phyloP scores from a whole-genome alignment of 208 protist species.

The Crithidia fasciculata region DNA sequence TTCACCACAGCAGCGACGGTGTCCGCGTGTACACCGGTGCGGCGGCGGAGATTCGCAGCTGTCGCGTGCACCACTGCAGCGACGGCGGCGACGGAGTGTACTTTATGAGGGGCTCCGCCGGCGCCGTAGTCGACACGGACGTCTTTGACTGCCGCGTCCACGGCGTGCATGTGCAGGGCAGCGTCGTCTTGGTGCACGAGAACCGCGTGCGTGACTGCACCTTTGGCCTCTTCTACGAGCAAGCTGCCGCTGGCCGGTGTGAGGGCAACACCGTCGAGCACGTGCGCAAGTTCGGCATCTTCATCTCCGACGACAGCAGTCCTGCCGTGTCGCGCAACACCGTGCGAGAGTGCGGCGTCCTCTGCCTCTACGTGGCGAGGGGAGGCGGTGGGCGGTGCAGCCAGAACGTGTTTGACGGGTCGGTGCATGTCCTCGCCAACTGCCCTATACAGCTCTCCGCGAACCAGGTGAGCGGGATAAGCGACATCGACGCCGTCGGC shows the following conservation, averaged over 20 bases:
- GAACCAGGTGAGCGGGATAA: constrained; percentile 66
- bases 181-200: constrained; percentile 41
- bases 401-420: constrained; percentile 83
- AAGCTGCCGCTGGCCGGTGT: constrained; percentile 51
- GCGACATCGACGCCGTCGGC: constrained; percentile 57
- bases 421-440: constrained; percentile 62
- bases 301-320: constrained; percentile 67
- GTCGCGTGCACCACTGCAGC: constrained; percentile 74
- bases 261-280: constrained; percentile 85
- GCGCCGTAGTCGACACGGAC: constrained; percentile 77
- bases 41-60: constrained; percentile 53
- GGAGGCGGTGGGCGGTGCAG: constrained; percentile 67
- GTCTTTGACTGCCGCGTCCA: constrained; percentile 88
- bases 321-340: constrained; percentile 76
- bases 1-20: constrained; percentile 79
- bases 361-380: constrained; percentile 71
- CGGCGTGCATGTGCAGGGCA: constrained; percentile 67
- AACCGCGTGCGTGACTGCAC: constrained; percentile 80
- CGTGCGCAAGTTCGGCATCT: constrained; percentile 78
- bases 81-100: constrained; percentile 83
- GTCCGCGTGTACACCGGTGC: constrained; percentile 63
- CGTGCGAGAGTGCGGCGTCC: constrained; percentile 75
- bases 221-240: constrained; percentile 80
- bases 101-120: constrained; percentile 65
- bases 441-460: constrained; percentile 62